Evolutionary conservation across 805 yeast genomes (phyloP).

Genomic region (Ogataea angusta): DNA sequence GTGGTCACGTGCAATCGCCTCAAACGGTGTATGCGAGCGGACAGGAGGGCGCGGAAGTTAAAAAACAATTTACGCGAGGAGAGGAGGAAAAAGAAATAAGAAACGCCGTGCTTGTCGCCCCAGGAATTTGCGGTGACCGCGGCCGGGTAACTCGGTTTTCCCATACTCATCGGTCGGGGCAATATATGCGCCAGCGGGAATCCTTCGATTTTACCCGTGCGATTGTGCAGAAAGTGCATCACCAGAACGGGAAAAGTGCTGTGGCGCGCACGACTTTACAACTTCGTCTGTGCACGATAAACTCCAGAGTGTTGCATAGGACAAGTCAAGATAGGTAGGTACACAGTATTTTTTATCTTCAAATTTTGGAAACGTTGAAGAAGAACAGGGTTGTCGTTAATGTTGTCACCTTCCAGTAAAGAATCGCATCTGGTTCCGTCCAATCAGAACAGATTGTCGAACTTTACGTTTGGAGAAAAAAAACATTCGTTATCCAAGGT

Average conservation of each 20-base stretch:
- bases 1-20: not conserved
- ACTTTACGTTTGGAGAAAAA: conserved; percentile 14
- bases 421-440: conserved; percentile 14
- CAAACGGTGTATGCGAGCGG: not conserved
- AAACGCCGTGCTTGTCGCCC: not conserved
- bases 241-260: not conserved
- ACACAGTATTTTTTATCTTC: not conserved
- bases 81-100: not conserved
- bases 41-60: not conserved
- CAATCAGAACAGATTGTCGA: conserved; percentile 13
- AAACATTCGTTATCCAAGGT: conserved; percentile 8
- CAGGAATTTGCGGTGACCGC: not conserved
- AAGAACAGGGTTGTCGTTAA: conserved; percentile 2
- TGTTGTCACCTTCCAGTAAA: conserved; percentile 27
- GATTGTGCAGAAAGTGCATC: conserved; percentile 1
- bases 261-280: conserved; percentile 2
- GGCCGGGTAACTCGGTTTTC: not conserved
- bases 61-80: not conserved
- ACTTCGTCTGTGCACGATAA: conserved; percentile 2
- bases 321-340: conserved; percentile 1
- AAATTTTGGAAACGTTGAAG: not conserved
- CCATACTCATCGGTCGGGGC: not conserved
- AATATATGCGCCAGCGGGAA: not conserved
- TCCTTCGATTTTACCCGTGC: not conserved
- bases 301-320: conserved; percentile 3